These are phyloP conservation scores for Ophiobolus disseminans DNA, from an alignment of 2,329 filamentous ascomycete genomes.

Conservation along the genomic window DNA sequence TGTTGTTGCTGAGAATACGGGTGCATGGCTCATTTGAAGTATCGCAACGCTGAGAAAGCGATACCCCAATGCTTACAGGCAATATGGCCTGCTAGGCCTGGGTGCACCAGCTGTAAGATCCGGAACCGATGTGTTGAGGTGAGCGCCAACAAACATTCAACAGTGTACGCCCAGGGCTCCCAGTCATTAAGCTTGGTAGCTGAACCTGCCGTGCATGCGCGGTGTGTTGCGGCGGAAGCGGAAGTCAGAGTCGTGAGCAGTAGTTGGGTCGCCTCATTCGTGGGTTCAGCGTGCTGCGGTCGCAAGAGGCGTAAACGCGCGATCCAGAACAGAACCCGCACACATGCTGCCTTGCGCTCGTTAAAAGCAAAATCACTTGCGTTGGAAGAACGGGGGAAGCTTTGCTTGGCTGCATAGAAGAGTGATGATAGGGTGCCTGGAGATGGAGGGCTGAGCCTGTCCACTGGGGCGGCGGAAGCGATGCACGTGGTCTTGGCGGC, in stretches of 20 bases:
- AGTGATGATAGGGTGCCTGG: slow-evolving; percentile 9
- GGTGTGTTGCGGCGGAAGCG: slow-evolving; percentile 14
- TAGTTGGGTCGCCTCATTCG: slow-evolving; percentile 15
- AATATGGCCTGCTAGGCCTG: neutral
- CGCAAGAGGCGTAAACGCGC: slow-evolving; percentile 22
- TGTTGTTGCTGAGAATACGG: slow-evolving; percentile 22
- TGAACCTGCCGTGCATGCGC: slow-evolving; percentile 8
- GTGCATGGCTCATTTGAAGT: slow-evolving; percentile 27
- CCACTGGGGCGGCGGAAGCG: slow-evolving; percentile 10
- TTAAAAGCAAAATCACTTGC: slow-evolving; percentile 23
- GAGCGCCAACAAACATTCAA: neutral
- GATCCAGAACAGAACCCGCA: slow-evolving; percentile 20
- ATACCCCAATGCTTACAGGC: neutral
- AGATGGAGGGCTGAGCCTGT: neutral
- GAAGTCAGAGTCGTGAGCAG: slow-evolving; percentile 18
- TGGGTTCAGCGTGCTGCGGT: slow-evolving; percentile 17
- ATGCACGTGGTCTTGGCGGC: slow-evolving; percentile 10
- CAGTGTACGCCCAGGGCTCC: slow-evolving; percentile 4
- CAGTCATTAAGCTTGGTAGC: slow-evolving; percentile 17
- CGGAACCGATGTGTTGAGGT: neutral
- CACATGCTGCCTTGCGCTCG: slow-evolving; percentile 21
- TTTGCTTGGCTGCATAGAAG: slow-evolving; percentile 19
- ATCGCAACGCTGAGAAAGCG: neutral
- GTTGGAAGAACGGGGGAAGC: slow-evolving; percentile 12
- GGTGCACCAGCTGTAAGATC: neutral